Evolutionary conservation across 345 rosid species (phyloP), one percentile per base, ranked within the genome.

Genomic region (Rubroshorea leprosula): DNA sequence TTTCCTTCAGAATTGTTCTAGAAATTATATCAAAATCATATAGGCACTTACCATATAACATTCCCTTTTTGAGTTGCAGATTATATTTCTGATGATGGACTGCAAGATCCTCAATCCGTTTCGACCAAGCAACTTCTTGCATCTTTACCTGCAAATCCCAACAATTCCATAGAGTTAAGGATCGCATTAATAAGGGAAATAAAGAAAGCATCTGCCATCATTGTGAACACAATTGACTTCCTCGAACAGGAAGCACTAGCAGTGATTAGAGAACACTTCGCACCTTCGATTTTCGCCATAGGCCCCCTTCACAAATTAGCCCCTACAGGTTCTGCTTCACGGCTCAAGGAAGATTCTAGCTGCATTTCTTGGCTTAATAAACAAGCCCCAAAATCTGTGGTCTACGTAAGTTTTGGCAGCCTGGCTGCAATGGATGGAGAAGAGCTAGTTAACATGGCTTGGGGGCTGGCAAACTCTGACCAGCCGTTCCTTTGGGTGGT

Each of bases 401-500:
- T 70, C 16, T 70, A 70, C 23, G 31, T 70, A 48, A 70, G 74
- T 29, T 13, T 44, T 21, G 74, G 74, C 27, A 70, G 70, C 57
- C 0, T 60, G 1, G 74, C 45, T 59, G 9, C 2, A 13, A 50
- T 24, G 26, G 54, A 50, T 23, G 14, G 22, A 23, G 27, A 9
- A 14, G 27, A 21, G 15, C 26, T 50, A 13, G 18, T 44, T 13
- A 27, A 50, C 5, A 22, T 63, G 64, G 73, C 73, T 16, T 35
- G 74, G 70, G 81, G 75, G 1, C 22, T 80, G n/a, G 69, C 72
- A 5, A 58, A 72, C 21, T 66, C 79, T 55, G 61, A 76, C 26
- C 79, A 76, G 43, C 66, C 76, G 19, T 80, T 80, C 66, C 57
- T 80, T 29, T 80, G 84, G 84, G 81, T 80, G 57, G 62, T 76